These are phyloP conservation scores for Hydnomerulius pinastri DNA, from an alignment of 768 basidiomycete species.

Conservation along the genomic window DNA sequence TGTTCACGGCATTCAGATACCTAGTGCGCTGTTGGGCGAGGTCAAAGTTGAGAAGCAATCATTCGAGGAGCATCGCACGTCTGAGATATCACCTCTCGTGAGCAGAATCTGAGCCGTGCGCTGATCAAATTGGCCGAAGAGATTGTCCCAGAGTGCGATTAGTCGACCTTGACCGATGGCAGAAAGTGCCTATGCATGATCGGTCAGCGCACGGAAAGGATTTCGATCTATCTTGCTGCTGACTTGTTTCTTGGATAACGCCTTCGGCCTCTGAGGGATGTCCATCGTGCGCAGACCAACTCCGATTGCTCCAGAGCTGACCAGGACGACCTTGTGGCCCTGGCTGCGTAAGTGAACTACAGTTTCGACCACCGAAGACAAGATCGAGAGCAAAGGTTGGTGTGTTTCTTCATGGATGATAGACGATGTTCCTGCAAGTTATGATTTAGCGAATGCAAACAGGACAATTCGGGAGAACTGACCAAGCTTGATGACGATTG, in stretches of 20 bases:
- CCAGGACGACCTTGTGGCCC: conserved; percentile 94
- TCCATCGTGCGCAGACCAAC: conserved; percentile 94
- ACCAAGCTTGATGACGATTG: conserved; percentile 89
- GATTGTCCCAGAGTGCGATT: conserved; percentile 95
- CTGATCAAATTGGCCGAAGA: conserved; percentile 91
- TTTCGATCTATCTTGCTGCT: conserved; percentile 21
- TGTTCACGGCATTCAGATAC: conserved; percentile 96
- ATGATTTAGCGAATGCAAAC: conserved; percentile 10
- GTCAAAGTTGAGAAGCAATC: conserved; percentile 2
- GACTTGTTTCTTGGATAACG: conserved; percentile 89
- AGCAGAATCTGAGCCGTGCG: conserved; percentile 95
- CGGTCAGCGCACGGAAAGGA: conserved; percentile 16
- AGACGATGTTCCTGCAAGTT: conserved; percentile 75
- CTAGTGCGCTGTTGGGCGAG: conserved; percentile 69
- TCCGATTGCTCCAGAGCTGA: conserved; percentile 97
- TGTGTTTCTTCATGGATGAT: conserved; percentile 96
- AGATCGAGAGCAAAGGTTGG: conserved; percentile 85
- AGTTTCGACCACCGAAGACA: conserved; percentile 92
- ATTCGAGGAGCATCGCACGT: conserved; percentile 53
- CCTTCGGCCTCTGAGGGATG: conserved; percentile 76
- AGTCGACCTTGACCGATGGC: conserved; percentile 96
- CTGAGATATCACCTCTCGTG: conserved; percentile 95
- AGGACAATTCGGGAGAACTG: conserved; percentile 18
- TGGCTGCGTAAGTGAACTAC: conserved; percentile 72
- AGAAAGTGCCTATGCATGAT: conserved; percentile 75